Evolutionary conservation across 2,329 filamentous ascomycete species (phyloP).

Genomic region (Daldinia sp.): DNA sequence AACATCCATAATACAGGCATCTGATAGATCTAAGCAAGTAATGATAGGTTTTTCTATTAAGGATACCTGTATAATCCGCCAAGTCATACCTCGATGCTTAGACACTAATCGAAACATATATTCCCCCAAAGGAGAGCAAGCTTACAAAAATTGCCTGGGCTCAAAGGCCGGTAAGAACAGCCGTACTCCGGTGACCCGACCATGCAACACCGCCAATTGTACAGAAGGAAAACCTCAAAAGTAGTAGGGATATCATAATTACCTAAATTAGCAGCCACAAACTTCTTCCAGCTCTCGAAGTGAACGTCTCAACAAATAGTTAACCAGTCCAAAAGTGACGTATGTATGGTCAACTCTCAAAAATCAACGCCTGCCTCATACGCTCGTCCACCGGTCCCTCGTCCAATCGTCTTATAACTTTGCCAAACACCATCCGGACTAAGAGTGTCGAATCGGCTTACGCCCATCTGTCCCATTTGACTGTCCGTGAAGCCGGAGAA

Average conservation of each 20-base stretch:
- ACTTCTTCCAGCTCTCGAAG: neutral
- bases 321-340: neutral
- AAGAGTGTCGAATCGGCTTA: constrained; percentile 67
- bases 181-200: constrained; percentile 26
- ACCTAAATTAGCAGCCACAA: constrained; percentile 10
- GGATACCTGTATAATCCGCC: constrained; percentile 21
- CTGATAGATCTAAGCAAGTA: constrained; percentile 1
- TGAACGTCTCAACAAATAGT: constrained; percentile 9
- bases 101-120: constrained; percentile 6
- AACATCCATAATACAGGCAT: neutral
- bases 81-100: constrained; percentile 18
- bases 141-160: neutral
- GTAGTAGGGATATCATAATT: constrained; percentile 38
- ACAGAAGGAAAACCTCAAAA: constrained; percentile 13
- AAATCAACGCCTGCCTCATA: constrained; percentile 48
- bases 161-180: constrained; percentile 8
- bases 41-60: constrained; percentile 35
- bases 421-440: constrained; percentile 63
- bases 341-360: constrained; percentile 12
- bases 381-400: constrained; percentile 56
- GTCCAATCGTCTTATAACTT: constrained; percentile 67
- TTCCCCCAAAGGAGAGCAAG: constrained; percentile 4
- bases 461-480: constrained; percentile 55
- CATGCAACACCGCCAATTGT: constrained; percentile 29
- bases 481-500: constrained; percentile 72